phyloP scores from a whole-genome alignment of 192 early-diverging fungal species.

The Backusella parvicylindrica region DNA sequence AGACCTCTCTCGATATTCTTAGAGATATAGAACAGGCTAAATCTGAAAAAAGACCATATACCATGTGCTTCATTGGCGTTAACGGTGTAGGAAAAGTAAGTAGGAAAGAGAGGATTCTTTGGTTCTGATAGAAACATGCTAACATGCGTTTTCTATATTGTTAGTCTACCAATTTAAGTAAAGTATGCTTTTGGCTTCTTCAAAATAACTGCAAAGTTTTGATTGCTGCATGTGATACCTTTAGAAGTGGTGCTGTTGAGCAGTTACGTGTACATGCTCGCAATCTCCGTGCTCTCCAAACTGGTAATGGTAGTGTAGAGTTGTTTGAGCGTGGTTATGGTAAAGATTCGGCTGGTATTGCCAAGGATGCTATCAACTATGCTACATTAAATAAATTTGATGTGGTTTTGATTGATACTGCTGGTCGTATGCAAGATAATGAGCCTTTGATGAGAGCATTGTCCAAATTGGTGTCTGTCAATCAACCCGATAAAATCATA shows the following conservation, averaged over 20 bases:
- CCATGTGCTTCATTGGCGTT: constrained; percentile 90
- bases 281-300: constrained; percentile 76
- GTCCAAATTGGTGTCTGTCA: constrained; percentile 88
- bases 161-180: constrained; percentile 91
- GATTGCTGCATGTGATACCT: constrained; percentile 96
- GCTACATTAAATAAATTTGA: constrained; percentile 75
- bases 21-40: constrained; percentile 80
- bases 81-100: constrained; percentile 77
- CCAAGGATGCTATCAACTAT: constrained; percentile 88
- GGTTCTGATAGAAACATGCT: not conserved
- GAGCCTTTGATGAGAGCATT: constrained; percentile 96
- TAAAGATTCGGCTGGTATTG: constrained; percentile 94
- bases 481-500: constrained; percentile 93
- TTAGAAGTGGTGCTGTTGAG: constrained; percentile 94
- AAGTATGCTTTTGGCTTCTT: constrained; percentile 93
- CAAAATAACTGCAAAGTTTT: constrained; percentile 87
- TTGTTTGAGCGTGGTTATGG: constrained; percentile 95
- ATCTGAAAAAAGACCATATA: constrained; percentile 73
- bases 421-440: constrained; percentile 98
- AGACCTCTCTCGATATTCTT: constrained; percentile 85
- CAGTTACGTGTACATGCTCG: constrained; percentile 89
- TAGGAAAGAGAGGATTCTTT: not conserved
- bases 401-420: constrained; percentile 94
- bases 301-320: constrained; percentile 64
- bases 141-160: not conserved